Percentiles rank a stretch among this genome's conserved stretches.
Conservation (phyloP, 2,329 filamentous ascomycete species). For the Diaporthe velutina region DNA sequence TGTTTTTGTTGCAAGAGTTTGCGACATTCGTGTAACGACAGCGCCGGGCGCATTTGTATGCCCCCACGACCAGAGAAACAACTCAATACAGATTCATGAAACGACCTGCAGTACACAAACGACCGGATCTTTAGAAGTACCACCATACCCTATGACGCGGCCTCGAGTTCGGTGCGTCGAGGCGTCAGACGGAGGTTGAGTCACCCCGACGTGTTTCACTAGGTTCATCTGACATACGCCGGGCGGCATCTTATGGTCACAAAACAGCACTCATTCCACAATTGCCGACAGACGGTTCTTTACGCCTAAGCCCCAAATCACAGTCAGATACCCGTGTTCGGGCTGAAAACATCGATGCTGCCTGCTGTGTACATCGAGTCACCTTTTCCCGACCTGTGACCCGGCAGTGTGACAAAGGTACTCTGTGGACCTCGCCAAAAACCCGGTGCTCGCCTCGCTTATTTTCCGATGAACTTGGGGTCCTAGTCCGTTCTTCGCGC, state of each 20-base stretch:
- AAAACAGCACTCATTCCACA: neutral
- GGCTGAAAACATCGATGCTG: neutral
- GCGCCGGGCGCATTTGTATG: neutral
- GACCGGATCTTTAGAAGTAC: neutral
- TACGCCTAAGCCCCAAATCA: neutral
- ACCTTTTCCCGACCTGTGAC: neutral
- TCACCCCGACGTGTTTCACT: conserved; percentile 23
- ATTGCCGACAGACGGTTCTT: neutral
- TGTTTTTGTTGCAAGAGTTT: neutral
- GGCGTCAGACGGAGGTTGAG: conserved; percentile 30
- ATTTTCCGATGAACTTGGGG: neutral
- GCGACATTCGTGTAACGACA: neutral
- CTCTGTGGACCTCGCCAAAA: conserved; percentile 8
- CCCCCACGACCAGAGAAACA: neutral
- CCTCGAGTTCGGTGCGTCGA: neutral
- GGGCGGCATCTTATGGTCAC: neutral
- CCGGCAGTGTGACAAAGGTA: neutral
- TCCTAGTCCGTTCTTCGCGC: neutral
- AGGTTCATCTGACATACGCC: conserved; percentile 10
- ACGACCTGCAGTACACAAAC: neutral
- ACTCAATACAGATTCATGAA: neutral
- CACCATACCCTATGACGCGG: neutral
- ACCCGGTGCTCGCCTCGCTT: neutral
- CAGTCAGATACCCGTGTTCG: neutral
- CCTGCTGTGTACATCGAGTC: neutral